Evolutionary conservation across 108 stramenopile species (phyloP).

Genomic region (Fragilaria radians): DNA sequence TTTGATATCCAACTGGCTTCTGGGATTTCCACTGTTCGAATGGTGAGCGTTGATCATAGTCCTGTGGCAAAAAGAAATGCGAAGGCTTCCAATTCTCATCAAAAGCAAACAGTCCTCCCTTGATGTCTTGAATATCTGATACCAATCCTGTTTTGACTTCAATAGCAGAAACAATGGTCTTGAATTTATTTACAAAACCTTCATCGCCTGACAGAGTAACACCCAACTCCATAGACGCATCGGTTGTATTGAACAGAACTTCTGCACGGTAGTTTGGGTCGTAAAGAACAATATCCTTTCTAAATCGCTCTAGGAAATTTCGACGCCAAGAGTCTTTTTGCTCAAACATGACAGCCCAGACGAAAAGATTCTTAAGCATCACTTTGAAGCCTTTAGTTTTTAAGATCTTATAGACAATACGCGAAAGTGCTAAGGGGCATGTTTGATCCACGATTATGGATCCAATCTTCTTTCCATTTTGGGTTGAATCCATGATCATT

Average conservation of each 20-base stretch:
- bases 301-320: constrained; percentile 22
- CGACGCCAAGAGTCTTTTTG: constrained; percentile 14
- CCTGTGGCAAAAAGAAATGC: constrained; percentile 18
- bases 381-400: background rate
- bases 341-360: constrained; percentile 2
- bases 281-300: constrained; percentile 10
- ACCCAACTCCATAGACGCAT: constrained; percentile 13
- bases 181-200: constrained; percentile 11
- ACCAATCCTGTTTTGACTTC: constrained; percentile 14
- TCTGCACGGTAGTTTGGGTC: constrained; percentile 19
- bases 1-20: constrained; percentile 51
- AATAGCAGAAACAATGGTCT: constrained; percentile 1
- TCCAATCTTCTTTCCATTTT: constrained; percentile 8
- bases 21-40: constrained; percentile 56
- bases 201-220: constrained; percentile 11
- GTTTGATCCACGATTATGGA: constrained; percentile 23
- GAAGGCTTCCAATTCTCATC: background rate
- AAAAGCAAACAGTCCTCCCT: constrained; percentile 11
- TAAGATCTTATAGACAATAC: constrained; percentile 21
- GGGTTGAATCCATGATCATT: constrained; percentile 4
- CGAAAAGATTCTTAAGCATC: background rate
- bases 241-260: constrained; percentile 18
- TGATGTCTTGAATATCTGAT: constrained; percentile 13
- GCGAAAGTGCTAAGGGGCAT: constrained; percentile 13
- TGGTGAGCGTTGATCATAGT: constrained; percentile 50